Percentiles rank a stretch among this genome's conserved stretches.
phyloP scores from a whole-genome alignment of 345 rosid species.

The Raphanus sativus region DNA sequence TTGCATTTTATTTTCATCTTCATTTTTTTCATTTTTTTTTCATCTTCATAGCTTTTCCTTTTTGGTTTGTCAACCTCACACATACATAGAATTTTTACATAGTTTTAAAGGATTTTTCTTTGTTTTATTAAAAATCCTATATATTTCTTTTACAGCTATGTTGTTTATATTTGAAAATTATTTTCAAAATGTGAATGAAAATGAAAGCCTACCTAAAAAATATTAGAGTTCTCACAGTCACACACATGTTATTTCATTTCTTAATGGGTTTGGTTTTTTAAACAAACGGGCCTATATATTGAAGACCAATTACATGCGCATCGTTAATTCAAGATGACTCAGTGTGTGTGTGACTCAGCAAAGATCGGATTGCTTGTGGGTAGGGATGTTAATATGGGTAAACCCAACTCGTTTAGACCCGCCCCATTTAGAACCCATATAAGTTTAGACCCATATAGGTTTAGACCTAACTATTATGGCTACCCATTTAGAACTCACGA shows the following conservation, averaged over 20 bases:
- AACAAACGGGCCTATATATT: background rate
- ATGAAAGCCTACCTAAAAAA: background rate
- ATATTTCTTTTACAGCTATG: background rate
- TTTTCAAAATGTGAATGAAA: background rate
- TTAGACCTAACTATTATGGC: too few relatives aligned
- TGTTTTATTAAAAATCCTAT: background rate
- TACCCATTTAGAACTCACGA: too few relatives aligned
- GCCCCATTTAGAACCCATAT: too few relatives aligned
- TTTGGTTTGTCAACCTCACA: background rate
- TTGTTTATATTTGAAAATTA: background rate
- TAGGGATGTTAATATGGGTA: too few relatives aligned
- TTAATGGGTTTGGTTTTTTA: background rate
- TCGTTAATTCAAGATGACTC: background rate
- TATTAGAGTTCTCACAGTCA: background rate
- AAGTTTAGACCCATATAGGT: too few relatives aligned
- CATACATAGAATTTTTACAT: background rate
- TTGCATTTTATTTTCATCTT: background rate
- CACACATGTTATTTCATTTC: background rate
- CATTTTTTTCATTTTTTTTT: background rate
- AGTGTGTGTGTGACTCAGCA: background rate
- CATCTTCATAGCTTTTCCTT: background rate
- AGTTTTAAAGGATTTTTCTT: background rate
- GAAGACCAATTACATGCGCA: background rate
- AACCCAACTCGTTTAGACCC: too few relatives aligned
- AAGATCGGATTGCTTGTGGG: conserved; percentile 22